phyloP scores from a whole-genome alignment of 305 asterid species.

The Solanum hybrid region DNA sequence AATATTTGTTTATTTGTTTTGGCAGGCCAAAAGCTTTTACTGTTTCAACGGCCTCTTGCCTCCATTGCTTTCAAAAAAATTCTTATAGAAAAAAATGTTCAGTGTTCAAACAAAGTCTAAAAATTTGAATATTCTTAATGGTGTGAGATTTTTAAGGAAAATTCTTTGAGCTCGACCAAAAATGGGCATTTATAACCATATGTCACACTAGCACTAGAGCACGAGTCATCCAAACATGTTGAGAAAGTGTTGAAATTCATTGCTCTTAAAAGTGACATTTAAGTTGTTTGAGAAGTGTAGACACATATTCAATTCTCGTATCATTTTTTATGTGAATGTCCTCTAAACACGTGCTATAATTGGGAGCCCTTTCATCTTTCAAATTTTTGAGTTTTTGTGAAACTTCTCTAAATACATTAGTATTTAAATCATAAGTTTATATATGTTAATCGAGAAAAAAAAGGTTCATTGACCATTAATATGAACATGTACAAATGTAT shows the following conservation, averaged over 20 bases:
- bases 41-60: slow-evolving; percentile 11
- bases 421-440: not conserved
- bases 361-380: not conserved
- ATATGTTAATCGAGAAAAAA: not conserved
- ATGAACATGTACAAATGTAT: not conserved
- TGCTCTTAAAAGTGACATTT: not conserved
- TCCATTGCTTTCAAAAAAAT: not conserved
- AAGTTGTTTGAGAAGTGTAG: not conserved
- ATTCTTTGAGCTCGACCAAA: not conserved
- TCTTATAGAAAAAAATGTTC: not conserved
- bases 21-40: slow-evolving; percentile 13
- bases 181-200: too few relatives aligned
- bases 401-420: not conserved
- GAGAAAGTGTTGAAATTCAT: not conserved
- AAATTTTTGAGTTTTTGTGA: not conserved
- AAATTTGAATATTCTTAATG: not conserved
- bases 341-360: not conserved
- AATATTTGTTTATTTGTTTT: not conserved
- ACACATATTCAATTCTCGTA: not conserved
- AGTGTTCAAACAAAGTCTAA: not conserved
- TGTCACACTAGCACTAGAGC: not conserved
- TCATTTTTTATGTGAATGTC: not conserved
- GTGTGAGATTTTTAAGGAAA: not conserved
- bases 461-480: not conserved
- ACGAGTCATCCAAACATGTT: not conserved